phyloP scores from a whole-genome alignment of 129 eudicot species.

The Pseudognaphalium luteoalbum region DNA sequence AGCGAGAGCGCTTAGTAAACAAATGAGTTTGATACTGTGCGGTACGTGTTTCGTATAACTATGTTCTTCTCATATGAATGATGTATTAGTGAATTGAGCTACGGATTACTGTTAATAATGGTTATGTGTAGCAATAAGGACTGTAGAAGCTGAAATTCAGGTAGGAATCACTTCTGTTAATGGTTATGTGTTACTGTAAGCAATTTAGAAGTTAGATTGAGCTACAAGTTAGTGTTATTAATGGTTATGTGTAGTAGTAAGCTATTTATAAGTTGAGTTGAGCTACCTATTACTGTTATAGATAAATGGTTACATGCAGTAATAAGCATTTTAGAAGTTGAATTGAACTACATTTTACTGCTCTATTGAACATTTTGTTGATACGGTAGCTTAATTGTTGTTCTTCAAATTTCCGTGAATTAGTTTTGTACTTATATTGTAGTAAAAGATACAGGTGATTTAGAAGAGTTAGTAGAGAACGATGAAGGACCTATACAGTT shows the following conservation, averaged over 20 bases:
- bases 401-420: not conserved
- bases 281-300: not conserved
- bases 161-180: not conserved
- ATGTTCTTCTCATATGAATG: not conserved
- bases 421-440: conserved; percentile 10
- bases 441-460: conserved; percentile 23
- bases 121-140: conserved; percentile 10
- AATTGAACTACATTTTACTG: not conserved
- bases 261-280: not conserved
- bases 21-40: conserved; percentile 37
- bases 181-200: not conserved
- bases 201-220: not conserved
- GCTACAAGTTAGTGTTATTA: no score
- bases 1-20: conserved; percentile 19
- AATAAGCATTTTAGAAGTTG: not conserved
- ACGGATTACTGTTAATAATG: not conserved
- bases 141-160: not conserved
- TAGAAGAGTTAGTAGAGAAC: conserved; percentile 25
- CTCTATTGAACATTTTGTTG: not conserved
- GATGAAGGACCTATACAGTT: not conserved
- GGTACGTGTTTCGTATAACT: conserved; percentile 42
- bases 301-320: not conserved
- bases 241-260: not conserved
- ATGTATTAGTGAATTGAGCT: conserved; percentile 1
- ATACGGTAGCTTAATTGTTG: not conserved